These are phyloP conservation scores for Tetrapisispora phaffii DNA, from an alignment of 805 yeast species.

Conservation along the genomic window DNA sequence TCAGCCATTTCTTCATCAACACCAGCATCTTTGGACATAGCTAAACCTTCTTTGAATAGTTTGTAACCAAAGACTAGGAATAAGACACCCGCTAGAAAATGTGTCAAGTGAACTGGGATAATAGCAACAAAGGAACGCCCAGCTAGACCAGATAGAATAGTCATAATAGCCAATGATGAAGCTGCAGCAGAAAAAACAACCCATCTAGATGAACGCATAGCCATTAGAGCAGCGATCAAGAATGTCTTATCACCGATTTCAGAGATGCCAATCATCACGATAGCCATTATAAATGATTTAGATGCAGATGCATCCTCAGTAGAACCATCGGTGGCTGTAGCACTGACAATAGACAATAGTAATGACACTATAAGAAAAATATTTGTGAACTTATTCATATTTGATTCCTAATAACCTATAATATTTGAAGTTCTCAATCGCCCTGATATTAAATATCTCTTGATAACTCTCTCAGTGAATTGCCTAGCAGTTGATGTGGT, in stretches of 20 bases:
- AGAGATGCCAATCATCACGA: conserved; percentile 86
- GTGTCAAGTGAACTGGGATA: conserved; percentile 70
- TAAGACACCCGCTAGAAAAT: conserved; percentile 67
- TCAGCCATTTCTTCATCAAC: conserved; percentile 94
- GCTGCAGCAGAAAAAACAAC: conserved; percentile 87
- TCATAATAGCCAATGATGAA: conserved; percentile 78
- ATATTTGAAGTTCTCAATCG: too few relatives aligned
- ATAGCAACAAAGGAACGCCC: conserved; percentile 87
- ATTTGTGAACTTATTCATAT: neutral
- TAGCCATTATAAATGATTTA: conserved; percentile 61
- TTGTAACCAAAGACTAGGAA: conserved; percentile 77
- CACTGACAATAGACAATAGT: neutral
- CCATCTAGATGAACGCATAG: conserved; percentile 80
- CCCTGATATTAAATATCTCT: too few relatives aligned
- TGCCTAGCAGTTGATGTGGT: too few relatives aligned
- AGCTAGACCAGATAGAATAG: conserved; percentile 77
- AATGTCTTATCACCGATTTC: conserved; percentile 98
- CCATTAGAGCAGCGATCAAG: conserved; percentile 93
- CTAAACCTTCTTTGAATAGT: conserved; percentile 69
- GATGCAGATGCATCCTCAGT: neutral
- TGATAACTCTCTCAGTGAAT: too few relatives aligned
- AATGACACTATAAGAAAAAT: neutral
- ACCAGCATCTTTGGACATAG: conserved; percentile 72
- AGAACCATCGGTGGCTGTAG: neutral
- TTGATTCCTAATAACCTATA: neutral